Evolutionary conservation across 1,284 basidiomycete species (phyloP).

Genomic region (Sanghuangporus sanghuang): DNA sequence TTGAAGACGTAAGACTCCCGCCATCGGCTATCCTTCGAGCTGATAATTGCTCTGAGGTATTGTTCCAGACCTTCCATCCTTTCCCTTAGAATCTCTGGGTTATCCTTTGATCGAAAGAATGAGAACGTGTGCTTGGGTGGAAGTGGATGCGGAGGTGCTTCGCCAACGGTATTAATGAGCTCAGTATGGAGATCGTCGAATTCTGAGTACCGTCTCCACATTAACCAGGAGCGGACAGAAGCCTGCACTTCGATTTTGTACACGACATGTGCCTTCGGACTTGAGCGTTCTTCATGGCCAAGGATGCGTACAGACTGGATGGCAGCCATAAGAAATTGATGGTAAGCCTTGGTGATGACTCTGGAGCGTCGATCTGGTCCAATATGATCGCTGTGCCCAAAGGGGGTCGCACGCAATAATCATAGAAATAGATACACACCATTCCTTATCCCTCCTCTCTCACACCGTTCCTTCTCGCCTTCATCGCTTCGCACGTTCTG

Average conservation of each 20-base stretch:
- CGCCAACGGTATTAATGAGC: constrained; percentile 65
- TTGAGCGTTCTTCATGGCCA: constrained; percentile 57
- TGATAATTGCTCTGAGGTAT: constrained; percentile 85
- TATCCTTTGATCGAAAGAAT: constrained; percentile 33
- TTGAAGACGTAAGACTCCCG: constrained; percentile 75
- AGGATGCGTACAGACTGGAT: constrained; percentile 71
- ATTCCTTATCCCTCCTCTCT: background rate
- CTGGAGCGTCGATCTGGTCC: background rate
- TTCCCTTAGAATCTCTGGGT: constrained; percentile 59
- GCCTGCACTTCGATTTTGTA: constrained; percentile 79
- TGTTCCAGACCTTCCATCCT: constrained; percentile 70
- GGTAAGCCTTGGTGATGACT: too few species aligned
- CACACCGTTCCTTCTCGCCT: background rate
- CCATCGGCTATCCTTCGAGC: constrained; percentile 79
- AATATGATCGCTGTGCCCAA: background rate
- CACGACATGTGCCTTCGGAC: constrained; percentile 71
- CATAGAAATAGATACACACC: background rate
- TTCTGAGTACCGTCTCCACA: constrained; percentile 92
- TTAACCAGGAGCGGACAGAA: constrained; percentile 85
- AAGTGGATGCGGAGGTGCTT: constrained; percentile 67
- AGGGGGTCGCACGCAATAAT: background rate
- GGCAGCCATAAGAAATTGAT: constrained; percentile 44
- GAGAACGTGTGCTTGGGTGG: constrained; percentile 81
- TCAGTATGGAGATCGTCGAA: constrained; percentile 85
- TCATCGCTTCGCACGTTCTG: background rate